Base-by-base conservation (phyloP, 1,284 basidiomycete genomes). In the Anthracocystis panici-leucophaei region DNA sequence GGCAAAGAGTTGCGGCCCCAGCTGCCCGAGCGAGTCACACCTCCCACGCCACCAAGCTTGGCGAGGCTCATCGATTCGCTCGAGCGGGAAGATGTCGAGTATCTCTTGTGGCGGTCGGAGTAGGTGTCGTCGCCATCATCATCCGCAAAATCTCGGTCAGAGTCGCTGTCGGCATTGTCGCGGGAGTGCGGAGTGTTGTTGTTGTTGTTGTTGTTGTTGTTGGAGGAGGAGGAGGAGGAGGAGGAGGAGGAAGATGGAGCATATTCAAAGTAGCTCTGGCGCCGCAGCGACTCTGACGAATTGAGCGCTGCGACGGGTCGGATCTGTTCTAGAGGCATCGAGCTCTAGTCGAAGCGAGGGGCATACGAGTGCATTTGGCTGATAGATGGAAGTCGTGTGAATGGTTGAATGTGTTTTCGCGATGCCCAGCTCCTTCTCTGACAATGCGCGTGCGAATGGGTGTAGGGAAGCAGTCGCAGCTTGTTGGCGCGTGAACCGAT, bases 1-100 rank as follows among this genome's bases (percentile, higher is more conserved):
- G 62, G 65, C 14, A 74, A 44, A 5, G 73, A 67, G 55, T 57
- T 69, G 54, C 59, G 67, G 18, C 77, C 71, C 78, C 79, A 80
- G 49, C 78, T 80, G 40, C 79, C 79, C 1, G 79, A 81, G 25
- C 79, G 76, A 3, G 75, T 80, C 20, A 81, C 79, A 25, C 79
- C 79, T 23, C 78, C 79, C 0, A 80, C 79, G 45, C 78, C 79
- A 27, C 77, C 79, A 23, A 79, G 67, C 65, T 81, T 81, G 52
- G 72, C 63, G 7, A 78, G 58, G 48, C 70, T 77, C 75, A 77
- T 77, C 5, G 63, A 65, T 25, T 73, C 75, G 54, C 61, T 59
- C n/a, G 45, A 63, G 35, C 61, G 60, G 1, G 65, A 66, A 16
- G 68, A 65, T 1, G 56, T 14, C 18, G 67, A 62, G 41, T 33